These are phyloP conservation scores for Aspergillus versicolor DNA, from an alignment of 2,329 filamentous ascomycete genomes.

Conservation along the genomic window DNA sequence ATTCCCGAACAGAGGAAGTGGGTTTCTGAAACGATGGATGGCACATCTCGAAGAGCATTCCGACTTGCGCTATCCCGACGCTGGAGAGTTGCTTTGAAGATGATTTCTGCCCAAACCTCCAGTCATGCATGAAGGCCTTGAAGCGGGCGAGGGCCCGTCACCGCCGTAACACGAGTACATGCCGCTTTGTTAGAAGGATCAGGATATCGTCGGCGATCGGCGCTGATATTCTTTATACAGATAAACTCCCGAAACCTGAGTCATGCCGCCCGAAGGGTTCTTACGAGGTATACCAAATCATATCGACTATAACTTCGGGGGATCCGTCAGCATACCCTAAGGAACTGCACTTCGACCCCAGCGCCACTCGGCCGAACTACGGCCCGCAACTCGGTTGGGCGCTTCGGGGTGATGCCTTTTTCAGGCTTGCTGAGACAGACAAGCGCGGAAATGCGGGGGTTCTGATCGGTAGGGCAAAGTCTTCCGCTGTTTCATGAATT, in stretches of 20 bases:
- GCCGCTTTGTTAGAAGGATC: neutral
- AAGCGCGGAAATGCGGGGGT: neutral
- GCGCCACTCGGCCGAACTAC: too few species aligned
- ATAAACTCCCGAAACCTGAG: neutral
- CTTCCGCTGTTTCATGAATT: neutral
- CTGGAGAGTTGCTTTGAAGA: slow-evolving; percentile 34
- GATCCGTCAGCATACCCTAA: neutral
- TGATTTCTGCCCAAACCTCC: neutral
- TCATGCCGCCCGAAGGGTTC: neutral
- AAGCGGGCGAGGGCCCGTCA: neutral
- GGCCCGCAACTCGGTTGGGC: too few species aligned
- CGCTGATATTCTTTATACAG: neutral
- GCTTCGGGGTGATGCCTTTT: neutral
- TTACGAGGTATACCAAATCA: neutral
- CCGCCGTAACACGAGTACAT: neutral
- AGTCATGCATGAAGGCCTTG: neutral
- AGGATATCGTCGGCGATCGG: neutral
- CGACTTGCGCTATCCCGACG: slow-evolving; percentile 83
- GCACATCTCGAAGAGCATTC: slow-evolving; percentile 83
- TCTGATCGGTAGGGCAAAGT: neutral
- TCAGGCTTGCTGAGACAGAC: neutral
- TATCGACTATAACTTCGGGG: neutral
- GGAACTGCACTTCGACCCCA: neutral
- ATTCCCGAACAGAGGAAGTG: slow-evolving; percentile 64
- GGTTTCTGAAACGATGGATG: slow-evolving; percentile 90